A percentile compares a stretch with the other conserved stretches of the same genome.
Evolutionary conservation across 164 flowering plant species (phyloP).

Genomic region (Vitis rupestris): DNA sequence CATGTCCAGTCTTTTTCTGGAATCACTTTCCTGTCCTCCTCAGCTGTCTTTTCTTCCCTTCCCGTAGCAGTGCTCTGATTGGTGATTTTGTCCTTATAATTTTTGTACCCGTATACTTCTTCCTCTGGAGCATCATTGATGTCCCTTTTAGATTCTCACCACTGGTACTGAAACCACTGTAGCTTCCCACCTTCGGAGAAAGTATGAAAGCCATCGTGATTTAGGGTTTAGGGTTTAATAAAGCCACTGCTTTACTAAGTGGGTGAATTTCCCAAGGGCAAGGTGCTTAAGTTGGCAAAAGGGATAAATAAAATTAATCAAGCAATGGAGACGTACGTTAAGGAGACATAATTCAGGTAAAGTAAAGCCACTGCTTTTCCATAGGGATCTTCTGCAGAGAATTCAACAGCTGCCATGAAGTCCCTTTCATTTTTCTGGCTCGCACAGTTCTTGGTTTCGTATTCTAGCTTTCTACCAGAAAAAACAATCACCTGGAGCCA

Average conservation of each 20-base stretch:
- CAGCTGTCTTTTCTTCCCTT: conserved; percentile 9
- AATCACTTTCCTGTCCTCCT: neutral
- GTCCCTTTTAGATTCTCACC: conserved; percentile 8
- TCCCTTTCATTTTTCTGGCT: no score
- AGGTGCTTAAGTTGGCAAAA: conserved; percentile 38
- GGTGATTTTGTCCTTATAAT: neutral
- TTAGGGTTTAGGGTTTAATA: conserved; percentile 46
- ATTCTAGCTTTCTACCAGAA: conserved; percentile 58
- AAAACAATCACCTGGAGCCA: conserved; percentile 46
- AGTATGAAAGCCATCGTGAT: conserved; percentile 41
- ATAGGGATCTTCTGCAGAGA: no score
- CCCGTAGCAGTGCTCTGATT: neutral
- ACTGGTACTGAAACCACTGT: conserved; percentile 8
- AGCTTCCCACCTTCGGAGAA: conserved; percentile 38
- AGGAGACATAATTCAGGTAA: no score
- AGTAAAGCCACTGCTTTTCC: no score
- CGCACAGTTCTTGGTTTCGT: conserved; percentile 10
- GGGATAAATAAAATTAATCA: no score
- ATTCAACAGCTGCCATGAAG: no score
- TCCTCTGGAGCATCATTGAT: conserved; percentile 3
- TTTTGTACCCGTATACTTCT: conserved; percentile 5
- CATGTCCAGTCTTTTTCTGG: neutral
- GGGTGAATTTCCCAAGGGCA: conserved; percentile 48
- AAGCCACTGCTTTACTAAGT: conserved; percentile 54
- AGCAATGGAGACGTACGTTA: conserved; percentile 15